Evolutionary conservation across 1,139 yeast species (phyloP).

Genomic region (Candida mesenterica): DNA sequence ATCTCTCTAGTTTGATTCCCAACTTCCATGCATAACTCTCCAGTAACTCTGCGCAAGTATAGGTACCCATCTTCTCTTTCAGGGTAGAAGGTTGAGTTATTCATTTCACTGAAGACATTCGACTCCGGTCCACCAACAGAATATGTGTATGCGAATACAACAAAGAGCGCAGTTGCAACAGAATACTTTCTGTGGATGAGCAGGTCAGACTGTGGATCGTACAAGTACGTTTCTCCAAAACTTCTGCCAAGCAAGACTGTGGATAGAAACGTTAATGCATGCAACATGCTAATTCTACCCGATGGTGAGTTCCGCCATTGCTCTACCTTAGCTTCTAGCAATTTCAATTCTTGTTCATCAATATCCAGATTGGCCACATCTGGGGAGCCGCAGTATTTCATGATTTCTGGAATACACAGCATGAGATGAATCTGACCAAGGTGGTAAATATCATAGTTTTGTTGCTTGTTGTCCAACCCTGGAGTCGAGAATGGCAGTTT

Average conservation of each 20-base stretch:
- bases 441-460: neutral
- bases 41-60: neutral
- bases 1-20: no score
- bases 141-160: neutral
- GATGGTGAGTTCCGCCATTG: neutral
- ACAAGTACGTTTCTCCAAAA: neutral
- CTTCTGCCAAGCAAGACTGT: neutral
- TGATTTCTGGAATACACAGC: neutral
- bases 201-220: neutral
- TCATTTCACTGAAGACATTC: neutral
- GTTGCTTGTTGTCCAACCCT: neutral
- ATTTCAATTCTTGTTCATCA: no score
- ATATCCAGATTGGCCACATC: neutral
- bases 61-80: neutral
- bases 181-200: neutral
- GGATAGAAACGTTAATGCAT: neutral
- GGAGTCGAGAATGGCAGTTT: neutral
- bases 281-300: neutral
- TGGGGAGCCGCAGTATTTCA: neutral
- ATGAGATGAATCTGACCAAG: constrained; percentile 1
- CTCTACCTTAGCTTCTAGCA: no score
- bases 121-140: neutral
- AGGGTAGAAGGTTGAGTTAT: neutral
- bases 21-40: neutral
- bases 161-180: constrained; percentile 1